A percentile compares a stretch with the other conserved stretches of the same genome.
phyloP scores from a whole-genome alignment of 768 basidiomycete genomes.

The Naematelia aurantialba region DNA sequence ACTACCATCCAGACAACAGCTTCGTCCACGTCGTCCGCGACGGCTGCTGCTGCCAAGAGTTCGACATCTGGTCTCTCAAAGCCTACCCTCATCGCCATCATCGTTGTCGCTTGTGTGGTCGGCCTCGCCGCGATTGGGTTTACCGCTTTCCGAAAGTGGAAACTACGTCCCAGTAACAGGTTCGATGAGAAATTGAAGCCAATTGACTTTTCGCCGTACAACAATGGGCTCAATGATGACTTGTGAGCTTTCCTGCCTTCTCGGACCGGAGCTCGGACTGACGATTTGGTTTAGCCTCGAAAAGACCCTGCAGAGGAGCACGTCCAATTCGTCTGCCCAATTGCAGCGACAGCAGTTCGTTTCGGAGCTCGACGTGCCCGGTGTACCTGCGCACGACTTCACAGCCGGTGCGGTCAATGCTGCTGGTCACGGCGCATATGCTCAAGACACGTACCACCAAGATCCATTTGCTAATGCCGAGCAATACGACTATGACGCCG shows the following conservation, averaged over 20 bases:
- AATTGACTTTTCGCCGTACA: conserved; percentile 45
- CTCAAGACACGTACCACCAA: conserved; percentile 25
- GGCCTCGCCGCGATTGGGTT: conserved; percentile 34
- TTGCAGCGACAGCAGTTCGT: conserved; percentile 41
- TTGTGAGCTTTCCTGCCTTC: conserved; percentile 25
- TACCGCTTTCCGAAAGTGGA: conserved; percentile 46
- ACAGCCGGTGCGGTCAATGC: conserved; percentile 28
- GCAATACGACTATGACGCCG: conserved; percentile 34
- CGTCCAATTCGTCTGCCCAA: conserved; percentile 37
- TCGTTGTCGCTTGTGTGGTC: conserved; percentile 43
- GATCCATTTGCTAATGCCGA: conserved; percentile 36
- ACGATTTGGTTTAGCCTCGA: conserved; percentile 31
- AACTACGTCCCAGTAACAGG: conserved; percentile 39
- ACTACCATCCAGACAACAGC: conserved; percentile 3
- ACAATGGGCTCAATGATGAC: conserved; percentile 28
- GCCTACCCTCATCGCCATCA: conserved; percentile 41
- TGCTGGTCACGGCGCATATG: conserved; percentile 8
- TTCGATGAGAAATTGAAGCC: conserved; percentile 45
- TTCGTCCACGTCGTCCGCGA: conserved; percentile 15
- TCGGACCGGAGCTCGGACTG: conserved; percentile 7
- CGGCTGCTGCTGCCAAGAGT: conserved; percentile 14
- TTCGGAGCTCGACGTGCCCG: conserved; percentile 37
- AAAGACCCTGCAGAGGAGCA: conserved; percentile 38
- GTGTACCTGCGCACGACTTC: conserved; percentile 48
- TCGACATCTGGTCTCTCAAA: conserved; percentile 33